Evolutionary conservation across 306 rosid species (phyloP), one percentile per base, ranked within the genome.

Genomic region (Inga laurina): DNA sequence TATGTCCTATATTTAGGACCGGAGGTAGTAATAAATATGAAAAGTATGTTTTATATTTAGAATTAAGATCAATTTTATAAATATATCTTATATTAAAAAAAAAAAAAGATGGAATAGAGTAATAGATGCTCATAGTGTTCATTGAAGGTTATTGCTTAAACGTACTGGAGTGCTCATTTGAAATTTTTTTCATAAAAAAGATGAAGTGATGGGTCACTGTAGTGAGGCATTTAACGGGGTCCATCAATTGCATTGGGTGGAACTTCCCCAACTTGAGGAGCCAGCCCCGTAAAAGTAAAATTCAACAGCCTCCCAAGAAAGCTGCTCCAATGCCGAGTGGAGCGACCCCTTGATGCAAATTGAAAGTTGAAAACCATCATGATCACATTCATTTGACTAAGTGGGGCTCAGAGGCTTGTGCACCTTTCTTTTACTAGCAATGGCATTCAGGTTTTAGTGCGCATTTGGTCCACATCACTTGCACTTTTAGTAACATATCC

Each of bases 331-430:
- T 49, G 77, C 27, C 24, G 9, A 49, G 18, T 30, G 65, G 49
- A 62, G 51, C 12, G 74, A 66, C 46, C 66, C 34, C 4, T 66
- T 22, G 22, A 66, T 44, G 78, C 75, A 67, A 79, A 10, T 75
- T 69, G 73, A 66, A 46, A 75, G 8, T 61, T 69, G 77, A 66
- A 65, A 72, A 52, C 37, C 78, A 73, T 77, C 78, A 73, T 77
- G 2, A 73, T 77, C 24, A 79, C 11, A 75, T 82, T 74, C 85
- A 68, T 82, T 86, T 82, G 90, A 89, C 85, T 75, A 71, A 79
- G 94, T 89, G 97, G 94, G 91, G 92, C 77, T 89, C 75, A 57
- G 79, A 87, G 56, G 61, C 3, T 76, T 86, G 70, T 70, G 18
- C 78, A 52, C 92, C 91, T 88, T 84, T 82, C 92, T 81, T 91